Conservation (phyloP, 2,329 filamentous ascomycete species). For the Talaromyces amestolkiae region DNA sequence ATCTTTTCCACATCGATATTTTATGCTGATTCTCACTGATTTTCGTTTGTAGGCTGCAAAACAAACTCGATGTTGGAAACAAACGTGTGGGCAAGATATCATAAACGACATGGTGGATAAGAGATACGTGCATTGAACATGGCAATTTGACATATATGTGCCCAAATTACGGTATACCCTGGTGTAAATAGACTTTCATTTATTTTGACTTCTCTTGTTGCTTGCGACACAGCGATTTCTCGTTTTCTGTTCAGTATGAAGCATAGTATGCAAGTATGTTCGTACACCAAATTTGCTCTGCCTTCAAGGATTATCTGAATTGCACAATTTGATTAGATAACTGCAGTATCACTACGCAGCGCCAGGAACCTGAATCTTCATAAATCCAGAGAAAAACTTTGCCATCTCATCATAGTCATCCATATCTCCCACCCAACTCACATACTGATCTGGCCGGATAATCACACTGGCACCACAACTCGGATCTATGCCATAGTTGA, state of each 20-base stretch:
- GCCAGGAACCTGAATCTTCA: not conserved
- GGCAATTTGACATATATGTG: not conserved
- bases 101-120: conserved; percentile 24
- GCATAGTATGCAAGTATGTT: not conserved
- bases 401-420: not conserved
- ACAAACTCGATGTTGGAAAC: conserved; percentile 49
- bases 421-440: not conserved
- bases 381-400: not conserved
- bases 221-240: not conserved
- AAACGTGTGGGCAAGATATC: conserved; percentile 49
- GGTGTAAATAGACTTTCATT: not conserved
- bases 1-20: conserved; percentile 7
- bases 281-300: not conserved
- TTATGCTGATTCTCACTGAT: conserved; percentile 1
- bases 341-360: not conserved
- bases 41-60: conserved; percentile 28
- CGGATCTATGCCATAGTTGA: conserved; percentile 58
- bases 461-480: conserved; percentile 43
- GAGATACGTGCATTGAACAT: not conserved
- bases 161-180: not conserved
- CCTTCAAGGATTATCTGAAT: not conserved
- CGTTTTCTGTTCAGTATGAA: not conserved
- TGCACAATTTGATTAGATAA: not conserved
- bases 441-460: not conserved
- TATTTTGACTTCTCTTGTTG: not conserved